Conservation (phyloP, 116 monocot species). For the Dioscorea cayenensis region DNA sequence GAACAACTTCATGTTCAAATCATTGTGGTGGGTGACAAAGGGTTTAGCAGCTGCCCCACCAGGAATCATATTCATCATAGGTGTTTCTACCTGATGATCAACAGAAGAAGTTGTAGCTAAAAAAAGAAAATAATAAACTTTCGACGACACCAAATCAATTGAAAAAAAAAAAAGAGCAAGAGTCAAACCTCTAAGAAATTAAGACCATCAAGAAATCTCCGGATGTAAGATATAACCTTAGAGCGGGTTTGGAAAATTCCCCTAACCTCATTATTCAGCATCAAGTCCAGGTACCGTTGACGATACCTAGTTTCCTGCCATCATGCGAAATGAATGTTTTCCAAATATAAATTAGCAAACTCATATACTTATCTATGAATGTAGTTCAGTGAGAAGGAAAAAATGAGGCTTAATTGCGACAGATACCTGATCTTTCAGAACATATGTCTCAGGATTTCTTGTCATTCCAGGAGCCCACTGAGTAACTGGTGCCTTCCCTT, state of each 20-base stretch:
- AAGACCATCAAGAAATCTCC: constrained; percentile 59
- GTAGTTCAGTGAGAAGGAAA: background rate
- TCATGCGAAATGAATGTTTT: background rate
- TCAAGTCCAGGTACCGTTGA: constrained; percentile 83
- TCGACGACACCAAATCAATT: background rate
- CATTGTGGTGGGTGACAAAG: constrained; percentile 95
- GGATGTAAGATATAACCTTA: constrained; percentile 56
- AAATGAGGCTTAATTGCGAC: background rate
- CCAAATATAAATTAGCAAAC: background rate
- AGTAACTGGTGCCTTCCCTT: constrained; percentile 16
- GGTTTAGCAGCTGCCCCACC: constrained; percentile 97
- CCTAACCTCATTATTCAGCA: constrained; percentile 89
- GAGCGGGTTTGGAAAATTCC: constrained; percentile 84
- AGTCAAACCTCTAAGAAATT: constrained; percentile 73
- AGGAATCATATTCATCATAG: constrained; percentile 99
- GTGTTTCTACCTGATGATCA: constrained; percentile 78
- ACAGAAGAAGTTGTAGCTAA: background rate
- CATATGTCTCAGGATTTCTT: constrained; percentile 78
- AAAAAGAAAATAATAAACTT: background rate
- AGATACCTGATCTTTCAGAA: constrained; percentile 87
- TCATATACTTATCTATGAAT: background rate
- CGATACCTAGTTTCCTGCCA: constrained; percentile 95
- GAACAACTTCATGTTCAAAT: constrained; percentile 80
- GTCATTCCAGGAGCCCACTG: constrained; percentile 79
- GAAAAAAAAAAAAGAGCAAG: background rate